Base-by-base conservation (phyloP, 345 rosid species). In the Xanthoceras sorbifolium region DNA sequence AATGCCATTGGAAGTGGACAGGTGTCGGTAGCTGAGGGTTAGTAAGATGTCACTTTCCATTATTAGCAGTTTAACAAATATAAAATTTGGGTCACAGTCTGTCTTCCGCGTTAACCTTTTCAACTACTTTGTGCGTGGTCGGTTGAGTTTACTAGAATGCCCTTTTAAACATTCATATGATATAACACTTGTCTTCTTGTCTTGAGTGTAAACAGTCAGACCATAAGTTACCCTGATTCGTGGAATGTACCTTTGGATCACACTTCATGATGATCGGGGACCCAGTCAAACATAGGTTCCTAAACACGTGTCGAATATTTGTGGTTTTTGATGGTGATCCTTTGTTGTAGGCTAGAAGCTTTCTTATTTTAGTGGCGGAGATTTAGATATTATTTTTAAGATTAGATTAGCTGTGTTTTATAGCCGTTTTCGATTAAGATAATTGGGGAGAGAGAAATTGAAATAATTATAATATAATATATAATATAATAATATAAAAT, bases 41-140 rank as follows among this genome's bases (percentile, higher is more conserved):
- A 75, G 83, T 81, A 69, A 75, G 36, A 68, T 46, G 83, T 86
- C 83, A 18, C 67, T 59, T 14, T 83, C 79, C 17, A 9, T 0
- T 1, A 46, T n/a, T 3, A 6, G 23, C 42, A 25, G 20, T 67
- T 74, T 63, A 50, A 18, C 66, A 64, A 67, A 63, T 63, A 63
- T 22, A 72, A 75, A 31, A 44, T 42, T 61, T 71, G 63, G 69
- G 52, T 61, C 71, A 26, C 78, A 60, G 52, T 15, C 74, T 72
- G 71, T 44, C 70, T 42, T 64, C 80, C 77, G 82, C 85, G 81
- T 78, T 73, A 44, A 57, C 28, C 18, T 66, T 77, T 74, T 77
- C 79, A 72, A 79, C 79, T 4, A 31, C 75, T 65, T 25, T 17
- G 20, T 38, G 28, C 75, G 32, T 69, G 72, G 62, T 74, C 67